Evolutionary conservation across 805 yeast species (phyloP), one percentile per base, ranked within the genome.

Genomic region (Candida taoyuanica): DNA sequence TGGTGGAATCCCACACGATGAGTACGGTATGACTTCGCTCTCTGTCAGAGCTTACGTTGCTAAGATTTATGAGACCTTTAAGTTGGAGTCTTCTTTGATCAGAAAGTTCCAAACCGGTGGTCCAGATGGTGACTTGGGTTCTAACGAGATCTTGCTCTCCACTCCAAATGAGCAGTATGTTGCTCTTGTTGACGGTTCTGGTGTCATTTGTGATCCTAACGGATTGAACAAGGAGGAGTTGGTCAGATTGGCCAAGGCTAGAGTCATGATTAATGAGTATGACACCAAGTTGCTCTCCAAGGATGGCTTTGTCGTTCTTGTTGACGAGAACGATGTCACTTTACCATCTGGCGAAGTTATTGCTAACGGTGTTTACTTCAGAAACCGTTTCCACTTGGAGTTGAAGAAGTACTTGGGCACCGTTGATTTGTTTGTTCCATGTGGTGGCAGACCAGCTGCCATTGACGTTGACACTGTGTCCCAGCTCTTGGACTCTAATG

Each of bases 401-500:
- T 60, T 83, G 43, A 74, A 77, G 45, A 79, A 83, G 43, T 73
- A 73, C 44, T 78, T 76, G 54, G 73, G 76, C 31, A 72, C 73
- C 23, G 71, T 88, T 44, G 88, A 87, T 53, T 68, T 91, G 57
- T 89, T 93, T 65, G 97, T 89, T 30, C 98, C 98, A 42, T 91
- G 98, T 65, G 98, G 98, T 63, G 98, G 98, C 52, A 83, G 98
- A 66, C 98, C 98, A 43, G 91, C 85, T 52, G 94, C 98, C 16
- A 80, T 91, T 60, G 94, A 89, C 62, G 78, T 89, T 47, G 81
- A 78, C 62, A 93, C 85, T 55, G 93, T 89, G 42, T 67, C 70
- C 46, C 66, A 66, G 37, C 76, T 87, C 53, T 76, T 93, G 50
- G 86, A 84, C 61, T 70, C 68, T 29, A 78, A 78, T 21, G 94